A percentile compares a stretch with the other conserved stretches of the same genome.
Conservation (phyloP, 2,329 filamentous ascomycete genomes). For the Lachnum nothofagi region DNA sequence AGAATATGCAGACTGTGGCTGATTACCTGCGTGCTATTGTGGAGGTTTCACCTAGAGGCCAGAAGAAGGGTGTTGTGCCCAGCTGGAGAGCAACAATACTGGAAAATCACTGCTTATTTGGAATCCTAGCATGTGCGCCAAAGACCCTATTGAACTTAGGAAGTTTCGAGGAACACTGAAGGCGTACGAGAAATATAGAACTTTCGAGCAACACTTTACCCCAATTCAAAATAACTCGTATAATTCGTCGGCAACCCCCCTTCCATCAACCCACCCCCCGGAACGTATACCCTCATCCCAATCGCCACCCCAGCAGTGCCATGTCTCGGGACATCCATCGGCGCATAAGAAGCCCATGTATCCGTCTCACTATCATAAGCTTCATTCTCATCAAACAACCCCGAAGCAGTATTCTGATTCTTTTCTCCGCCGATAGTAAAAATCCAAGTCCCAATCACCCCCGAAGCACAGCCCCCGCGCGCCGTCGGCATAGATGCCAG, state of each 20-base stretch:
- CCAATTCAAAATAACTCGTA: neutral
- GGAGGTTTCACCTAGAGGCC: too few species aligned
- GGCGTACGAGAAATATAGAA: too few species aligned
- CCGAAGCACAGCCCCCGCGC: neutral
- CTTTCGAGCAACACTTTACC: too few species aligned
- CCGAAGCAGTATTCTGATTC: neutral
- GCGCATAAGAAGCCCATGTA: neutral
- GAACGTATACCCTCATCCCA: neutral
- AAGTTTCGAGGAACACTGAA: too few species aligned
- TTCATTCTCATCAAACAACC: neutral
- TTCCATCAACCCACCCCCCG: neutral
- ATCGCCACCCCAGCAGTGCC: neutral
- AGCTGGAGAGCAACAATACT: too few species aligned
- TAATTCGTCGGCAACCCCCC: neutral
- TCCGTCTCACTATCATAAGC: neutral
- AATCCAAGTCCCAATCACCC: neutral
- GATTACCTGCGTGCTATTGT: too few species aligned
- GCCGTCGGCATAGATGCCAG: slow-evolving; percentile 1
- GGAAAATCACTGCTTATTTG: too few species aligned
- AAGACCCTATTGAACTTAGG: too few species aligned
- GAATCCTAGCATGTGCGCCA: too few species aligned
- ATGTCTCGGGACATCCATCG: neutral
- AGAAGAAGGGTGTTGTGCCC: too few species aligned
- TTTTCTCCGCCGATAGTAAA: neutral
- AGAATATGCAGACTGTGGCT: too few species aligned